Evolutionary conservation across 176 grass and related monocot genomes (phyloP).

Genomic region (Neostapfia colusana): DNA sequence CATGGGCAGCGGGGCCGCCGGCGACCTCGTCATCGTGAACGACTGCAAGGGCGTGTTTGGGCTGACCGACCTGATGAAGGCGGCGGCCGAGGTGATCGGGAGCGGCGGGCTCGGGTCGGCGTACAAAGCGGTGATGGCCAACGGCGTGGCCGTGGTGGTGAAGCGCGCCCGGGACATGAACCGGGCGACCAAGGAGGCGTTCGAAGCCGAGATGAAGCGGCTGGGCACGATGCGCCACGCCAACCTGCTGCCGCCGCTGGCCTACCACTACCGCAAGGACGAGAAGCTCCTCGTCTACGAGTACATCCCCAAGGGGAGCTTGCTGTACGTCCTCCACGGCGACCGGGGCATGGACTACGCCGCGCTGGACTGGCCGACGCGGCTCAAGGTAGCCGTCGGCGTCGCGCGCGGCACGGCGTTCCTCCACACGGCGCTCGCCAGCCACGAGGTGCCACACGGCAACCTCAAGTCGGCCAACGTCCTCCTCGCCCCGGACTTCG

Average conservation of each 20-base stretch:
- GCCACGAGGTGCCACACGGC: constrained; percentile 53
- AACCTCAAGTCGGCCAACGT: constrained; percentile 95
- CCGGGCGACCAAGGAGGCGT: constrained; percentile 56
- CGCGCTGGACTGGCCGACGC: constrained; percentile 63
- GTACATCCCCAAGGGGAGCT: constrained; percentile 90
- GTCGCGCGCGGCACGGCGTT: constrained; percentile 52
- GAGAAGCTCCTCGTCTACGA: constrained; percentile 87
- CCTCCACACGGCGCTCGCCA: constrained; percentile 54
- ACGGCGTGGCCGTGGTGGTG: constrained; percentile 59
- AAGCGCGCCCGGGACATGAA: constrained; percentile 93
- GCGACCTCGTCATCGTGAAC: constrained; percentile 75
- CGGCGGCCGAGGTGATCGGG: constrained; percentile 73
- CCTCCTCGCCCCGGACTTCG: constrained; percentile 74
- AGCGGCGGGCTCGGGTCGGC: constrained; percentile 65
- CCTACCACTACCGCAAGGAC: constrained; percentile 74
- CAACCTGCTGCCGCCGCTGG: constrained; percentile 73
- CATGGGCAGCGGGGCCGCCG: neutral
- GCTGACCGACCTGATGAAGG: constrained; percentile 85
- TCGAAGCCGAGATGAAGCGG: constrained; percentile 65
- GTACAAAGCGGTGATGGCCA: constrained; percentile 84
- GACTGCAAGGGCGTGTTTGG: constrained; percentile 69
- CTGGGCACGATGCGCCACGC: constrained; percentile 58
- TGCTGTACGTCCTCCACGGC: constrained; percentile 84
- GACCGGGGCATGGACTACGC: constrained; percentile 82
- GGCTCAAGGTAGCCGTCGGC: constrained; percentile 62